Conservation (phyloP, 305 asterid species). For the Andrographis paniculata region DNA sequence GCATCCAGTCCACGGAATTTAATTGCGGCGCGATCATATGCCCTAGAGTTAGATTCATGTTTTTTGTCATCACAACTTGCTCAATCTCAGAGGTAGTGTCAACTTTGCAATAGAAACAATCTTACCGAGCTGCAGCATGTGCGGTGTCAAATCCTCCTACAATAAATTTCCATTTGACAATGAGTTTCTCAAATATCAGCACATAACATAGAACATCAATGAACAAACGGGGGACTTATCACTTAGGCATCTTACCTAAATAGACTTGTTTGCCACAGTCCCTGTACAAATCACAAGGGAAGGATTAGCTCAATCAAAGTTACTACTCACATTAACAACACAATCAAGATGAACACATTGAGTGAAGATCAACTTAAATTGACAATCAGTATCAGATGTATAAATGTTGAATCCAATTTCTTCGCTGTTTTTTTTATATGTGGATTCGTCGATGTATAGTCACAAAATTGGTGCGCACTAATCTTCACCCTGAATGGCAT, state of each 20-base stretch:
- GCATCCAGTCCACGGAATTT: constrained; percentile 92
- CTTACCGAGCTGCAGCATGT: constrained; percentile 90
- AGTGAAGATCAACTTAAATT: too few relatives aligned
- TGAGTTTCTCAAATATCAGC: constrained; percentile 18
- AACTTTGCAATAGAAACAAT: constrained; percentile 16
- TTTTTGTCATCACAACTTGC: constrained; percentile 11
- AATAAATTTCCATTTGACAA: constrained; percentile 12
- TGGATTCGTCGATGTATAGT: too few relatives aligned
- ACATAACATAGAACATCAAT: constrained; percentile 11
- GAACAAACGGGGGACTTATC: constrained; percentile 7
- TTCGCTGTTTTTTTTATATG: too few relatives aligned
- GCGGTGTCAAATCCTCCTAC: constrained; percentile 96
- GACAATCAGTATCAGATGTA: too few relatives aligned
- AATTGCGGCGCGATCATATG: constrained; percentile 91
- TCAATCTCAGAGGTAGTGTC: constrained; percentile 14
- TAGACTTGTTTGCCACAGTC: constrained; percentile 96
- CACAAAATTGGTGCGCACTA: too few relatives aligned
- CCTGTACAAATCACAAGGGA: constrained; percentile 47
- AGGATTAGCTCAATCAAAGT: constrained; percentile 21
- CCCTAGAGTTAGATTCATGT: constrained; percentile 39
- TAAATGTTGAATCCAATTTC: too few relatives aligned
- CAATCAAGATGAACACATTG: too few relatives aligned
- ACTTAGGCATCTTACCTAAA: constrained; percentile 43
- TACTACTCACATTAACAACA: too few relatives aligned
- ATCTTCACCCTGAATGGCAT: too few relatives aligned